phyloP scores from a whole-genome alignment of 805 yeast genomes.

The Hanseniaspora taiwanica region DNA sequence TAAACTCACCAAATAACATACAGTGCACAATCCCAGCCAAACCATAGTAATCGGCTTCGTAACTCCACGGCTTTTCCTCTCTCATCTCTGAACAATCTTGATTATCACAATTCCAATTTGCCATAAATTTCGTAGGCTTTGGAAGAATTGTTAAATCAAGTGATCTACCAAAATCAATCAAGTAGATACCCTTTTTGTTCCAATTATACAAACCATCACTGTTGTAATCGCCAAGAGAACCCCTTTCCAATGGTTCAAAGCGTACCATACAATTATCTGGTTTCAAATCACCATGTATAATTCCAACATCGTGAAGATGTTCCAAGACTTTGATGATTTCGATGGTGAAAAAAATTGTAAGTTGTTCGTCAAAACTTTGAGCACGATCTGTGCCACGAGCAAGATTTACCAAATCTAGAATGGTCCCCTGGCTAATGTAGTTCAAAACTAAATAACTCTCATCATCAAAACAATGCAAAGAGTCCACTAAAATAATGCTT shows the following conservation, averaged over 20 bases:
- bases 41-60: constrained; percentile 75
- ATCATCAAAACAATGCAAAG: constrained; percentile 45
- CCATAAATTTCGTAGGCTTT: constrained; percentile 36
- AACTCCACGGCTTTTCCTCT: constrained; percentile 50
- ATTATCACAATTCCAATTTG: constrained; percentile 47
- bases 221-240: constrained; percentile 20
- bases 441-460: constrained; percentile 58
- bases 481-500: constrained; percentile 37
- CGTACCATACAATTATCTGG: constrained; percentile 79
- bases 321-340: constrained; percentile 51
- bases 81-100: constrained; percentile 68
- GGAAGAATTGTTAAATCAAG: constrained; percentile 53
- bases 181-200: constrained; percentile 38
- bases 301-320: constrained; percentile 46
- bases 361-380: constrained; percentile 40
- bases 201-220: constrained; percentile 31
- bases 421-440: constrained; percentile 56
- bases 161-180: constrained; percentile 76
- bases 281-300: constrained; percentile 76
- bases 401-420: constrained; percentile 52
- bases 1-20: constrained; percentile 55
- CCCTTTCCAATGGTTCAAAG: constrained; percentile 20
- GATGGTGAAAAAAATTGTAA: constrained; percentile 48
- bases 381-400: constrained; percentile 18
- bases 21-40: constrained; percentile 63